Percentiles rank a stretch among this genome's conserved stretches.
Evolutionary conservation across 78 protist species (phyloP).

Genomic region (Blattamonas nauphoetae): DNA sequence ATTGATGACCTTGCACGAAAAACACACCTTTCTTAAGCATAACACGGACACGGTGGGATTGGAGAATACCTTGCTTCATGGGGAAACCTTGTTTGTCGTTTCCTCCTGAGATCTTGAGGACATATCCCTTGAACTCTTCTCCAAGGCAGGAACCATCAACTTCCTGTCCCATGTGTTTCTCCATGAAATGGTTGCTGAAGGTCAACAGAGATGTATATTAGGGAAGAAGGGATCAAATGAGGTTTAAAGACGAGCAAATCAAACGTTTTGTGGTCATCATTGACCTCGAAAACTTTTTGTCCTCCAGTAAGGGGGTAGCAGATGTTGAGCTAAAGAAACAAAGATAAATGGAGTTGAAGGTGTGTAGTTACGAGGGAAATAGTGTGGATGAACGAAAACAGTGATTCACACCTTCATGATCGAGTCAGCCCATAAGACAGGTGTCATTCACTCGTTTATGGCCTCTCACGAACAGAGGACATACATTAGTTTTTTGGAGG

Average conservation of each 20-base stretch:
- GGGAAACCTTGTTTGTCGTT: conserved; percentile 98
- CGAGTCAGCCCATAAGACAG: too few relatives aligned
- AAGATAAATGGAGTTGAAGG: too few relatives aligned
- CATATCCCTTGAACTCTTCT: conserved; percentile 92
- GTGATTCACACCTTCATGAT: too few relatives aligned
- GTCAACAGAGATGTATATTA: not conserved
- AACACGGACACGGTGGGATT: conserved; percentile 84
- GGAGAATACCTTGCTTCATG: conserved; percentile 95
- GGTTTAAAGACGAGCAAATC: not conserved
- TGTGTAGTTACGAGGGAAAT: too few relatives aligned
- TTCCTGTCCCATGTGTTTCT: conserved; percentile 86
- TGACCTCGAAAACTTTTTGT: conserved; percentile 79
- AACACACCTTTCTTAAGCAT: conserved; percentile 55
- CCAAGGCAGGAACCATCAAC: conserved; percentile 81
- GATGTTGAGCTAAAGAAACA: conserved; percentile 71
- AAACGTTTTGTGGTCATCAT: conserved; percentile 79
- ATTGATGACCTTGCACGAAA: not conserved
- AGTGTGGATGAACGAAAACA: too few relatives aligned
- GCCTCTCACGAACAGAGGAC: too few relatives aligned
- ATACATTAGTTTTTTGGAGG: too few relatives aligned
- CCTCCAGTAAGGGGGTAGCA: conserved; percentile 85
- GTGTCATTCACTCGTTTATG: too few relatives aligned
- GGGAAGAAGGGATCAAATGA: not conserved
- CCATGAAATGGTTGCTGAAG: conserved; percentile 68
- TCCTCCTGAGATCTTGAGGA: conserved; percentile 93